phyloP scores from a whole-genome alignment of 2,329 filamentous ascomycete species.

The Diplodia intermedia region DNA sequence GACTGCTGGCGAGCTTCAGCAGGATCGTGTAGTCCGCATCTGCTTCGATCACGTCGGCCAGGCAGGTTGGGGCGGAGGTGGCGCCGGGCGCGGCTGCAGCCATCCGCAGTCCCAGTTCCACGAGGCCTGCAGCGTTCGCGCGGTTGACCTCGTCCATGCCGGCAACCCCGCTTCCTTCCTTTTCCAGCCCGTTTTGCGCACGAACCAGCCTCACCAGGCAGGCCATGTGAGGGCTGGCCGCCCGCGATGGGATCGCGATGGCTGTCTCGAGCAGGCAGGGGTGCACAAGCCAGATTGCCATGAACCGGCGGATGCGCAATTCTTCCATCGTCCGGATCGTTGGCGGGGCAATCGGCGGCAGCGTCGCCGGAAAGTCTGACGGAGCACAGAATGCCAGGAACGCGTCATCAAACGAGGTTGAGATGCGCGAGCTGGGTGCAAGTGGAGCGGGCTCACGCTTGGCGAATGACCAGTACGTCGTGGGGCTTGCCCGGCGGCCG shows the following conservation, averaged over 20 bases:
- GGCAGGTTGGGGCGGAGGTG: slow-evolving; percentile 32
- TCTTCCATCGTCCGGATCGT: background rate
- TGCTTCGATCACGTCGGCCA: slow-evolving; percentile 37
- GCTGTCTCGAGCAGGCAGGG: slow-evolving; percentile 49
- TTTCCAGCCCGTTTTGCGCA: slow-evolving; percentile 50
- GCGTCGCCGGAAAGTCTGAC: background rate
- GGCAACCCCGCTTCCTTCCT: slow-evolving; percentile 46
- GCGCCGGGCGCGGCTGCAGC: slow-evolving; percentile 37
- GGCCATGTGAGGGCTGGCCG: slow-evolving; percentile 44
- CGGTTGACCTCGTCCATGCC: slow-evolving; percentile 52
- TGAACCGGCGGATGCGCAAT: slow-evolving; percentile 32
- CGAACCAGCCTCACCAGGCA: slow-evolving; percentile 50
- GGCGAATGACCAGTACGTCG: background rate
- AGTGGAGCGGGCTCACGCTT: background rate
- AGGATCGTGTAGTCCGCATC: background rate
- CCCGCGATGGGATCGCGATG: slow-evolving; percentile 47
- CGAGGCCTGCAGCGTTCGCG: slow-evolving; percentile 41
- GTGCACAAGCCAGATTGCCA: slow-evolving; percentile 51
- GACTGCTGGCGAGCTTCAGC: background rate
- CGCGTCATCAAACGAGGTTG: background rate
- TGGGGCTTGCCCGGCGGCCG: background rate
- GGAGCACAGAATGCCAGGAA: background rate
- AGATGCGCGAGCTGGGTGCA: background rate
- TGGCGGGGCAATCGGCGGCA: background rate
- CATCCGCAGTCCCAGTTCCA: slow-evolving; percentile 45